phyloP scores from a whole-genome alignment of 2,329 filamentous ascomycete genomes.

The Aureobasidium subglaciale region DNA sequence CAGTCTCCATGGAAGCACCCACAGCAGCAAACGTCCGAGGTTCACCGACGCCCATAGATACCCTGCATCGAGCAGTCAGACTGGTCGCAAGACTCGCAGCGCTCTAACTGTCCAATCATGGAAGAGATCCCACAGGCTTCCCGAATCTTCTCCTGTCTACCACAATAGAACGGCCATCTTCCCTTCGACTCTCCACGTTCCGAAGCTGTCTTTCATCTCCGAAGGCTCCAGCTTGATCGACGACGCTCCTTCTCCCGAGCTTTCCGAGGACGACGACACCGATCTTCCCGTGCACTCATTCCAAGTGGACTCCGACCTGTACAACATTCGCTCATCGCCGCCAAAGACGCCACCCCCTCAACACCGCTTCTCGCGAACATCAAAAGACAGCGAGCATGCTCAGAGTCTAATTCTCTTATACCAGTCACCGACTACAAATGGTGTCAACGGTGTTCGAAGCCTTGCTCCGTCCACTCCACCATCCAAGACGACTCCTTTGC shows the following conservation, averaged over 20 bases:
- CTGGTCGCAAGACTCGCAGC: slow-evolving; percentile 26
- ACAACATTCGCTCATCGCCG: slow-evolving; percentile 65
- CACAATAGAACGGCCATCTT: slow-evolving; percentile 68
- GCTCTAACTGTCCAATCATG: slow-evolving; percentile 49
- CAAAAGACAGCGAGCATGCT: slow-evolving; percentile 67
- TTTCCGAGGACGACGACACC: slow-evolving; percentile 73
- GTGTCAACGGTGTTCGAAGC: slow-evolving; percentile 39
- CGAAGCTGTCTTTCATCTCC: slow-evolving; percentile 72
- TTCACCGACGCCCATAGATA: slow-evolving; percentile 14
- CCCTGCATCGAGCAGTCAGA: slow-evolving; percentile 25
- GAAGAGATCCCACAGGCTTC: slow-evolving; percentile 69
- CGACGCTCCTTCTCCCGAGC: slow-evolving; percentile 51
- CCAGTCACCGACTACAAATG: slow-evolving; percentile 76
- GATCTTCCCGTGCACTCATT: slow-evolving; percentile 73
- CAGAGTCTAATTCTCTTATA: slow-evolving; percentile 80
- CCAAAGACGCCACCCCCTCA: slow-evolving; percentile 67
- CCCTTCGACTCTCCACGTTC: slow-evolving; percentile 54
- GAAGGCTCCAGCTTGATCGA: slow-evolving; percentile 62
- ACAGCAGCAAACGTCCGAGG: slow-evolving; percentile 25
- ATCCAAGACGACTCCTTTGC: slow-evolving; percentile 52
- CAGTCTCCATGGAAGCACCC: slow-evolving; percentile 40
- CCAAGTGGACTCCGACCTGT: slow-evolving; percentile 43
- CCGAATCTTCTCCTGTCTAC: slow-evolving; percentile 82
- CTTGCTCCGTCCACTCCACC: slow-evolving; percentile 50
- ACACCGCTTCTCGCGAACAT: slow-evolving; percentile 39